Conservation (phyloP, 441 rosid genomes). For the Pelargonium fulgidum region DNA sequence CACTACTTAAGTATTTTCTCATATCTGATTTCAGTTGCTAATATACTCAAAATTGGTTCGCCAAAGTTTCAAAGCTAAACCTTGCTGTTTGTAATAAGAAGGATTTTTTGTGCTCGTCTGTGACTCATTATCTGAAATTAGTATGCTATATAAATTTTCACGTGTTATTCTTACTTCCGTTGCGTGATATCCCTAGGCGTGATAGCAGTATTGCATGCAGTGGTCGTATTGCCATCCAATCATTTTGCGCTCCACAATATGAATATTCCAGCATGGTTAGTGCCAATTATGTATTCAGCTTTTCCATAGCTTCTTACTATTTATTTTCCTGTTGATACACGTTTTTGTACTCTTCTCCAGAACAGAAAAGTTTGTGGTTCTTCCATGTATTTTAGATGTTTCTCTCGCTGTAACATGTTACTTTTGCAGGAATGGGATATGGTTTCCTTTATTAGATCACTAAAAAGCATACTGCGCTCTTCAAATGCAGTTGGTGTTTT, state of each 20-base stretch:
- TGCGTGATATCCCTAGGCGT: conserved; percentile 36
- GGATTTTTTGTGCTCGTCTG: neutral
- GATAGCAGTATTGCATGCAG: conserved; percentile 39
- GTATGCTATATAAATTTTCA: neutral
- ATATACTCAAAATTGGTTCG: neutral
- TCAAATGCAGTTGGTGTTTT: conserved; percentile 73
- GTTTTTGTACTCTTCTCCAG: neutral
- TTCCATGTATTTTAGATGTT: neutral
- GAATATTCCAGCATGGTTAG: conserved; percentile 57
- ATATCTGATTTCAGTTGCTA: neutral
- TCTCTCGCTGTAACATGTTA: neutral
- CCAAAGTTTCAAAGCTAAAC: neutral
- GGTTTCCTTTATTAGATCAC: conserved; percentile 71
- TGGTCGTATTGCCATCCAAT: conserved; percentile 82
- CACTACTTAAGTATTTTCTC: neutral
- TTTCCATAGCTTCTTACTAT: too few relatives aligned
- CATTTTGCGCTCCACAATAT: conserved; percentile 83
- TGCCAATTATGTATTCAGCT: conserved; percentile 15
- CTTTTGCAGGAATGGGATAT: conserved; percentile 68
- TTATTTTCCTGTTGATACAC: neutral
- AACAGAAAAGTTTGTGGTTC: too few relatives aligned
- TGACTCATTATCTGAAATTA: neutral
- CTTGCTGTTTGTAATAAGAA: neutral
- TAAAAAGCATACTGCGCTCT: conserved; percentile 65
- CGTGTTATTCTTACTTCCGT: conserved; percentile 10